phyloP scores from a whole-genome alignment of 169 alveolate species.

The Plasmodium yoelii region DNA sequence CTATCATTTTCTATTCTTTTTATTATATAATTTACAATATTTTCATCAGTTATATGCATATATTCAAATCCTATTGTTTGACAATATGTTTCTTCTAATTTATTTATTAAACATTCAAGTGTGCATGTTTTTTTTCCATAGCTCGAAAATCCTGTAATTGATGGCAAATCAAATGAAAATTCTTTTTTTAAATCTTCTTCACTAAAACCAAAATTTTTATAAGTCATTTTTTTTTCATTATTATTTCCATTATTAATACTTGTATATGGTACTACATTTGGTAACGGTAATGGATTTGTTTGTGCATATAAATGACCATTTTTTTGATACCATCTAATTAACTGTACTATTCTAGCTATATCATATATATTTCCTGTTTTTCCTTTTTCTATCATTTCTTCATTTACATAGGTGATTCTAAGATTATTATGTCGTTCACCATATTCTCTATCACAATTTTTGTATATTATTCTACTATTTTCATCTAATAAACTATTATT shows the following conservation, averaged over 20 bases:
- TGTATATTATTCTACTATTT: neutral
- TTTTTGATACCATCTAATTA: slow-evolving; percentile 80
- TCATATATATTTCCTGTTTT: slow-evolving; percentile 57
- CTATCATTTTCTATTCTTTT: slow-evolving; percentile 77
- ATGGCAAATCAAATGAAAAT: slow-evolving; percentile 63
- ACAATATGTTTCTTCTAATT: slow-evolving; percentile 79
- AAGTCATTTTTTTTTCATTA: slow-evolving; percentile 35
- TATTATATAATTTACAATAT: slow-evolving; percentile 79
- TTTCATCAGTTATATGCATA: slow-evolving; percentile 79
- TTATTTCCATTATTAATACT: slow-evolving; percentile 40
- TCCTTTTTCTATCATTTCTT: slow-evolving; percentile 66
- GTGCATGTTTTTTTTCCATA: slow-evolving; percentile 55
- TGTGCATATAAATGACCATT: slow-evolving; percentile 81
- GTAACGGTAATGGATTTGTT: slow-evolving; percentile 82
- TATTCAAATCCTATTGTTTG: slow-evolving; percentile 82
- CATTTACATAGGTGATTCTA: slow-evolving; percentile 42
- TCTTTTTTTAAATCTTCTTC: slow-evolving; percentile 55
- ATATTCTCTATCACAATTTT: neutral
- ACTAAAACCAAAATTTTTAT: slow-evolving; percentile 54
- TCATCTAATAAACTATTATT: neutral
- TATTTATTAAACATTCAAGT: slow-evolving; percentile 70
- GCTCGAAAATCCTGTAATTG: slow-evolving; percentile 61
- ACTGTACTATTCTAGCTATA: slow-evolving; percentile 77
- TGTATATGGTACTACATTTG: slow-evolving; percentile 82
- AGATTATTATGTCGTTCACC: neutral